Conservation (phyloP, 176 grass and related monocot genomes). For the Eleusine coracana region DNA sequence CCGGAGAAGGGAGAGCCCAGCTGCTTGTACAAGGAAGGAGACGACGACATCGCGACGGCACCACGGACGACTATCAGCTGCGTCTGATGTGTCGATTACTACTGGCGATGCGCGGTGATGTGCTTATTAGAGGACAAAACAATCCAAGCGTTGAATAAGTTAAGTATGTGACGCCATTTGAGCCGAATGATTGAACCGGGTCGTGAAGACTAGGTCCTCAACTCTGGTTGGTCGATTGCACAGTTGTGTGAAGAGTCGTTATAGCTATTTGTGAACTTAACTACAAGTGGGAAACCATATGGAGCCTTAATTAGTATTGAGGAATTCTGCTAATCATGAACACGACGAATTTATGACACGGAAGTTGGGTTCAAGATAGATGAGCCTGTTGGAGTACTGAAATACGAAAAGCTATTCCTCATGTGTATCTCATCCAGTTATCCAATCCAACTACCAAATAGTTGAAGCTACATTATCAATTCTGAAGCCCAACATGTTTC, state of each 20-base stretch:
- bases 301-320: too few relatives aligned
- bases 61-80: not conserved
- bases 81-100: not conserved
- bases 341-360: not conserved
- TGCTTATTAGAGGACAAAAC: not conserved
- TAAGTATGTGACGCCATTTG: not conserved
- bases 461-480: too few relatives aligned
- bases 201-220: too few relatives aligned
- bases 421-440: too few relatives aligned
- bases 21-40: constrained; percentile 51
- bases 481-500: too few relatives aligned
- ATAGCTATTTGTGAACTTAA: not conserved
- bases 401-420: too few relatives aligned
- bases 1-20: constrained; percentile 38
- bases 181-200: not conserved
- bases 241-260: not conserved
- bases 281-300: not conserved
- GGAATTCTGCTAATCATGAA: too few relatives aligned
- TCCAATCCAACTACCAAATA: too few relatives aligned
- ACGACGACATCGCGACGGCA: constrained; percentile 32
- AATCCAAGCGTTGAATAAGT: not conserved
- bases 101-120: not conserved
- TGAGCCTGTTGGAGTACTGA: not conserved
- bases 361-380: too few relatives aligned
- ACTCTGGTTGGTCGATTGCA: too few relatives aligned